Evolutionary conservation across 495 filamentous ascomycete species (phyloP), one percentile per base, ranked within the genome.

Genomic region (Aspergillus homomorphus): DNA sequence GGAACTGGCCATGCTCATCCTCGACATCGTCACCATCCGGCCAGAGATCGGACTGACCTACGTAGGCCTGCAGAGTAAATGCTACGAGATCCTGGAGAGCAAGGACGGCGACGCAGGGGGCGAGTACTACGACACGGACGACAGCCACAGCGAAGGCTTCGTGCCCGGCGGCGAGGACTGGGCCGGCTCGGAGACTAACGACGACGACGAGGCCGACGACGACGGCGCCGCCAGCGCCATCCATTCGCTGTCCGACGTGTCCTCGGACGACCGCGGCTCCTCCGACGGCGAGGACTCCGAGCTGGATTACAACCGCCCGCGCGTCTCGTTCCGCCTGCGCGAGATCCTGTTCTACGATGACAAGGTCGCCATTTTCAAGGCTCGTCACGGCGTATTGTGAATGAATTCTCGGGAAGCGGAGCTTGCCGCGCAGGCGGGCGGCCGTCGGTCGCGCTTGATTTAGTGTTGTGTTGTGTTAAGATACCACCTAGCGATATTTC

Each of bases 281-380:
- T 71, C 71, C 4, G 86, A 86, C 42, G 80, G 82, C 7, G 80
- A 82, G 9, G 77, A 79, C 5, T 76, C 76, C 0, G 79, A 78
- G 15, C 77, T 77, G 7, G 83, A 86, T n/a, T 69, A 73, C 42
- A 68, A 51, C 67, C 58, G 61, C 55, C 80, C 77, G 54, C 76
- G 75, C 21, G 74, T 82, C 45, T 80, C 79, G 46, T 81, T 96
- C 20, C 77, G 85, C 54, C 69, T 96, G 61, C 81, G 90, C 60
- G 89, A 95, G 79, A 95, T 96, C 63, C 73, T 92, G 61, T 96
- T 92, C 72, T 92, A 91, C 63, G 91, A 95, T 61, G 90, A 95
- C 66, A 91, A 91, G 69, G 86, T 94, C 33, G 85, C 86, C 5
- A 87, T 96, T 60, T 93, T 94, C 74, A 88, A 84, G 72, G 88